Base-by-base conservation (phyloP, 345 rosid species). In the Trapa incisa region DNA sequence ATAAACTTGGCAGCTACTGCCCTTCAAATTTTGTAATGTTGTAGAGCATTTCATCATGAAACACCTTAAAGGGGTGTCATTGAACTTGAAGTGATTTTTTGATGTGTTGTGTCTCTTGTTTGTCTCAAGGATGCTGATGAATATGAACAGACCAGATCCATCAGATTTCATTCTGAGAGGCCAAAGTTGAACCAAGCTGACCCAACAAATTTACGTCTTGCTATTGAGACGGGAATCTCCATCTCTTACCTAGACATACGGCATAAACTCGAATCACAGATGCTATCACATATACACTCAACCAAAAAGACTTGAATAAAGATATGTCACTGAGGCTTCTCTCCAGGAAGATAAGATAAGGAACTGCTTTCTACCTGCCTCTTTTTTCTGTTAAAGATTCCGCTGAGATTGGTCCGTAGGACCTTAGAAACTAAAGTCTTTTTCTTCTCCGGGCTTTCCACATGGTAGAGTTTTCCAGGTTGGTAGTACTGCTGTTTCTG, bases 361-460 rank as follows among this genome's bases (percentile, higher is more conserved):
- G 98, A 84, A 47, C 97, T 95, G 64, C 96, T 89, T 69, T 90
- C 96, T 14, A 78, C 72, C 77, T 87, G 96, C 78, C 80, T 88
- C 89, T 82, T 93, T 78, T 83, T 93, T 47, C 92, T 77, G 54
- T 83, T 75, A 68, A 93, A 93, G 65, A 93, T 79, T 38, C 88
- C 87, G n/a, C 96, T 85, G 64, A 93, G 71, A 74, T 73, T 88
- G 57, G 94, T 83, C 68, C 80, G 10, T 4, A 84, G 80, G 58
- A 72, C 85, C 78, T 85, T 90, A 0, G 93, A 81, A 47, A 81
- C 72, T 14, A 80, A 75, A 29, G 70, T 73, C 78, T 78, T 90
- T 72, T 75, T 79, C 69, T 86, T 90, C 67, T 86, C 94, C 80
- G 87, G 71, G 75, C 82, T 88, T 57, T 62, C 73, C 3, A 65